Evolutionary conservation across 805 yeast species (phyloP), one percentile per base, ranked within the genome.

Genomic region (Schwanniomyces pseudopolymorphus): DNA sequence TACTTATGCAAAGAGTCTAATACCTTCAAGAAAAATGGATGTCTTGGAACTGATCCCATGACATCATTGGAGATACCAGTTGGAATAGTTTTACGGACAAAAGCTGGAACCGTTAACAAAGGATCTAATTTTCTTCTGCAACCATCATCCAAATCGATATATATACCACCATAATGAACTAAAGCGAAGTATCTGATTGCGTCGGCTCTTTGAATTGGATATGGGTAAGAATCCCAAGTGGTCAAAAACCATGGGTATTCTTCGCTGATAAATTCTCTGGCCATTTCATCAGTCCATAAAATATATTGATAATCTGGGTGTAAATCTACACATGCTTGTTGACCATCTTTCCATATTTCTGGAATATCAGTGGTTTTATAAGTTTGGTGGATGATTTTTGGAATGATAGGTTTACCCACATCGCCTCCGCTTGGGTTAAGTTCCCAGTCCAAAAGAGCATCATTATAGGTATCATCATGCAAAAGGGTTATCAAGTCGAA

Each of bases 41-140:
- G 97, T 41, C 76, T 72, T 27, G 95, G 96, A 10, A 86, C 84
- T 3, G 92, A 72, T 9, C 96, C 96, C 96, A 91, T 87, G 13
- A 90, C 90, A 62, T 90, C 96, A 64, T 91, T 91, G 4, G 96
- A 87, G 35, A 91, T 81, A 43, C 97, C 97, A 0, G 96, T 86
- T 21, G 97, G 97, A 4, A 79, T 68, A 1, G 97, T 90, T 60
- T 88, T 87, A 52, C 97, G 76, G 11, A 87, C 89, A 71, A 88
- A 88, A 1, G 96, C 95, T 0, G 96, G 91, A 4, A 83, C 87
- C 2, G 85, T 78, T 48, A 90, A 76, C 47, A 91, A 69, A 0
- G 96, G 95, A 61, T 90, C 97, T 53, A 91, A 70, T 50, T 78
- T 77, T 50, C 90, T 75, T 53, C 79, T 79, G 66, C 96, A 89